A percentile compares a stretch with the other conserved stretches of the same genome.
phyloP scores from a whole-genome alignment of 306 rosid species.

The Casuarina cunninghamiana region DNA sequence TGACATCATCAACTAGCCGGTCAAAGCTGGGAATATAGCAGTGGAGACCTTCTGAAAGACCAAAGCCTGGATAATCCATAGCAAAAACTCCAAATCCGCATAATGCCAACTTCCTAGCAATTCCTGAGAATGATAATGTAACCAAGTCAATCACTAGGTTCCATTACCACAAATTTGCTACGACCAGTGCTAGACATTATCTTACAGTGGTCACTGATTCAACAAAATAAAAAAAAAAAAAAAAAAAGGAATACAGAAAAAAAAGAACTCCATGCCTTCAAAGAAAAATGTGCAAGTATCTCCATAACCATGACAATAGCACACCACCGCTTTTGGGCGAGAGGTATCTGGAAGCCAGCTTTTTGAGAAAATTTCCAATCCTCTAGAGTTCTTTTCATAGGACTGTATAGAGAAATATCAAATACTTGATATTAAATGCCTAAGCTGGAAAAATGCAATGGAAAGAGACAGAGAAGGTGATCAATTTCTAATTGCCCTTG shows the following conservation, averaged over 20 bases:
- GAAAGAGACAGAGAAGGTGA: background rate
- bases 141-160: constrained; percentile 14
- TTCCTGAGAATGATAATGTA: constrained; percentile 46
- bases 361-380: constrained; percentile 69
- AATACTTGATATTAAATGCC: constrained; percentile 3
- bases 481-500: background rate
- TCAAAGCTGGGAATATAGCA: constrained; percentile 69
- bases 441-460: background rate
- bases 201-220: background rate
- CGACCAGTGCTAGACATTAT: background rate
- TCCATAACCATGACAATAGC: constrained; percentile 91
- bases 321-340: constrained; percentile 68
- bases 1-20: constrained; percentile 69
- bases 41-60: constrained; percentile 97
- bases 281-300: constrained; percentile 95
- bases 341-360: constrained; percentile 75
- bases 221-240: background rate
- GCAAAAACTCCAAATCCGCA: constrained; percentile 83
- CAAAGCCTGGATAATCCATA: constrained; percentile 96
- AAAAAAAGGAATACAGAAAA: too few relatives aligned
- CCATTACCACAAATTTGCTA: background rate
- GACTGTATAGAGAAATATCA: constrained; percentile 45
- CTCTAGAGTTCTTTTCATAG: constrained; percentile 73
- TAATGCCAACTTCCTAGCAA: constrained; percentile 76
- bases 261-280: constrained; percentile 64